These are phyloP conservation scores for Corinectria fuckeliana DNA, from an alignment of 2,329 filamentous ascomycete genomes.

Conservation along the genomic window DNA sequence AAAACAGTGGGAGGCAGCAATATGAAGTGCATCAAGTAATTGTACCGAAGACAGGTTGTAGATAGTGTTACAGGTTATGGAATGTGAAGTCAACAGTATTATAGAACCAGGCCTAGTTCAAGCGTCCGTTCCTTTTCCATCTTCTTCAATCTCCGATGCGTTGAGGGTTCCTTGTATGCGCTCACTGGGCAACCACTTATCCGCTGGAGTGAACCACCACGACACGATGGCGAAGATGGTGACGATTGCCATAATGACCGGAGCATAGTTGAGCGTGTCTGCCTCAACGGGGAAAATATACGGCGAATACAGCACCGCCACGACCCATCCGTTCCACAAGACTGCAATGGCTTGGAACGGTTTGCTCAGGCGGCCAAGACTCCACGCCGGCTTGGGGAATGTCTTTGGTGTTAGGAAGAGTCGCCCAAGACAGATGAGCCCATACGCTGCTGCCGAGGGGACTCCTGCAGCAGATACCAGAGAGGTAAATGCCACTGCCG, in stretches of 20 bases:
- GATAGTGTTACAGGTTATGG: too few relatives aligned
- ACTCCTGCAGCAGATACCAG: constrained; percentile 60
- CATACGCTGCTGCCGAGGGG: constrained; percentile 58
- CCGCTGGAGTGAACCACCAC: constrained; percentile 55
- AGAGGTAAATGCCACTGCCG: constrained; percentile 59
- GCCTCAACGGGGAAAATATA: constrained; percentile 53
- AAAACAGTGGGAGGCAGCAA: too few relatives aligned
- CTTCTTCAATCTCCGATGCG: constrained; percentile 10
- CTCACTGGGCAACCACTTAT: constrained; percentile 52
- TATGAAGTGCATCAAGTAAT: too few relatives aligned
- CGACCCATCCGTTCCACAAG: constrained; percentile 58
- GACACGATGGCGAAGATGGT: constrained; percentile 56
- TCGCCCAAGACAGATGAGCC: constrained; percentile 56
- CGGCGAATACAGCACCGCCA: constrained; percentile 54
- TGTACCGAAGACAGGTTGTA: too few relatives aligned
- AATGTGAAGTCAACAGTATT: too few relatives aligned
- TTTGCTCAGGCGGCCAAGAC: constrained; percentile 50
- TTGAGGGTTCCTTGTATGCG: constrained; percentile 48
- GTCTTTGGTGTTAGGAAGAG: constrained; percentile 54
- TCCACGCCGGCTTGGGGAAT: constrained; percentile 56
- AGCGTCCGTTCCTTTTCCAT: neutral
- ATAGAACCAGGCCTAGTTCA: too few relatives aligned
- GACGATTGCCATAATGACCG: constrained; percentile 57
- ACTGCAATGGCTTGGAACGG: constrained; percentile 55
- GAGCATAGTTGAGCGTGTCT: constrained; percentile 55